Base-by-base conservation (phyloP, 2,329 filamentous ascomycete species). In the Davidsoniella virescens region DNA sequence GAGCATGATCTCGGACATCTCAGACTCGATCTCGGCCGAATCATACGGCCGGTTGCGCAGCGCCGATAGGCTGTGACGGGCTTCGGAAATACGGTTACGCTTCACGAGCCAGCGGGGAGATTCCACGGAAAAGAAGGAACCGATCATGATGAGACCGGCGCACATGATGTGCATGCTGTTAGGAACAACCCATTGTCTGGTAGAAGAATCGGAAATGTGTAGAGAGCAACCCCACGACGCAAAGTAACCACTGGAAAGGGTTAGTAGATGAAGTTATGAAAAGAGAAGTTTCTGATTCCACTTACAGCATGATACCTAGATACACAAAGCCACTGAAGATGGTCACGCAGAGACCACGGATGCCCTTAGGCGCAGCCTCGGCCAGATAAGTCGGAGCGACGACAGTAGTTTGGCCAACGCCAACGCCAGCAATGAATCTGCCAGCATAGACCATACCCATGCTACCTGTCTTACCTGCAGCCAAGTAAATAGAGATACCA, bases 111-210 rank as follows among this genome's bases (percentile, higher is more conserved):
- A 86, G 8, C 82, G 77, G 0, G 82, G 82, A 0, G 81, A 84
- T 61, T 87, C 82, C 51, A 70, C 70, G 55, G 82, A 75, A 56
- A 82, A 72, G 61, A 84, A 80, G 9, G 77, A 83, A 12, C 87
- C 69, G 51, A 76, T 57, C 59, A 84, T 74, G 60, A 87, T 86
- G 54, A 88, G 64, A 4, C 75, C 75, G 2, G 83, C 79, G 59
- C 88, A 87, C 59, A 87, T 87, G 62, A 90, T 69, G 60, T 90
- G 84, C 52, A 88, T 68, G 56, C 77, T 79, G 40, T 82, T 86
- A 0, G 84, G 84, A 0, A 86, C 73, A 41, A 82, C 70, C 74
- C 74, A 78, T 55, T 71, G 68, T 49, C 67, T 66, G 51, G 67
- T 64, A 2, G 65, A 67, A n/a, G 61, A 57, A 45, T 69, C 65